Conservation (phyloP, 192 early-diverging fungal species). For the Coemansia sp. region DNA sequence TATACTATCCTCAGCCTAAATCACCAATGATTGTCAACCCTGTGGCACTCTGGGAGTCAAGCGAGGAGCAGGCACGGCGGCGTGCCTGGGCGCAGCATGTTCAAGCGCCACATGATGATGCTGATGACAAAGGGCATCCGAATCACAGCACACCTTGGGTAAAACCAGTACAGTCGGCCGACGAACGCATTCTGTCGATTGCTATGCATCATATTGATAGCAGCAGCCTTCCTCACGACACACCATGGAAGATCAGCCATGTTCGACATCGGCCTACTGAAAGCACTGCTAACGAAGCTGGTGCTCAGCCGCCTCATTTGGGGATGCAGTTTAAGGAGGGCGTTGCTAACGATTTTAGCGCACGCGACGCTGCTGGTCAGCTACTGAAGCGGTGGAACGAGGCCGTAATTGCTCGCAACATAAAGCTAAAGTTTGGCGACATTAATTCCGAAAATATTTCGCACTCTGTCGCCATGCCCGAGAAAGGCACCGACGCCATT, state of each 20-base stretch:
- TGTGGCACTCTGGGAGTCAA: conserved; percentile 54
- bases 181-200: conserved; percentile 14
- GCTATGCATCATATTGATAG: conserved; percentile 49
- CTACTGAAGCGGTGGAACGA: conserved; percentile 52
- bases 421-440: conserved; percentile 21
- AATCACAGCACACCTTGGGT: neutral
- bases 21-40: conserved; percentile 53
- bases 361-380: conserved; percentile 49
- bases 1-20: conserved; percentile 49
- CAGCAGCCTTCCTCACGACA: conserved; percentile 46
- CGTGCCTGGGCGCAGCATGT: conserved; percentile 49
- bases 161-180: neutral
- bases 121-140: neutral
- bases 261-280: conserved; percentile 38
- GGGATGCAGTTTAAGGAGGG: conserved; percentile 55
- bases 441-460: conserved; percentile 15
- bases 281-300: conserved; percentile 1
- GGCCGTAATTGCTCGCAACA: conserved; percentile 39
- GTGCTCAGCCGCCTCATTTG: conserved; percentile 8
- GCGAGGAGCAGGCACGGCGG: conserved; percentile 44
- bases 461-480: conserved; percentile 27
- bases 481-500: conserved; percentile 48
- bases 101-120: neutral
- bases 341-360: conserved; percentile 42
- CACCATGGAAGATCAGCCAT: conserved; percentile 54